Conservation (phyloP, 257 asterid species). For the Solanum bulbocastanum region DNA sequence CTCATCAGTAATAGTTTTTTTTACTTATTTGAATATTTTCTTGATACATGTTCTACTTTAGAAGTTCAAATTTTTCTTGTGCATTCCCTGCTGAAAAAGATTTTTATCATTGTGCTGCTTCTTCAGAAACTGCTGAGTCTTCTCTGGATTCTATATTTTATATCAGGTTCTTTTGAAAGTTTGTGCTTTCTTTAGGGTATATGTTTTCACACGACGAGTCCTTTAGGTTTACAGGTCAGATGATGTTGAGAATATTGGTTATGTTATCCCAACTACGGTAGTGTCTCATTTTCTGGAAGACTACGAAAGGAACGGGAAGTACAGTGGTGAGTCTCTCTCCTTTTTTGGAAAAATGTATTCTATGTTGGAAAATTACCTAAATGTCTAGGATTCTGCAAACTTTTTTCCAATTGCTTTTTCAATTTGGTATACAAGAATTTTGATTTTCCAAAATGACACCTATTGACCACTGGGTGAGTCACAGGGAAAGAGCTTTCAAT, state of each 20-base stretch:
- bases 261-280: conserved; percentile 87
- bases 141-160: neutral
- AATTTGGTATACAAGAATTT: neutral
- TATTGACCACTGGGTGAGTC: neutral
- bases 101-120: neutral
- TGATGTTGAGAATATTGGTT: conserved; percentile 90
- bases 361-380: neutral
- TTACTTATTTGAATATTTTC: neutral
- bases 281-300: conserved; percentile 98
- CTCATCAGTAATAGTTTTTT: neutral
- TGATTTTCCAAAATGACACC: neutral
- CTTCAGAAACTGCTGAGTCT: neutral
- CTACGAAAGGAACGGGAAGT: conserved; percentile 78
- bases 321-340: conserved; percentile 56
- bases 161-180: neutral
- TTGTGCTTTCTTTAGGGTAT: conserved; percentile 2
- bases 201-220: conserved; percentile 33
- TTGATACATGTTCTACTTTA: neutral
- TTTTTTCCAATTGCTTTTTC: neutral
- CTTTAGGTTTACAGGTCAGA: conserved; percentile 96
- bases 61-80: neutral
- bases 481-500: neutral
- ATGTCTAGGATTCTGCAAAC: neutral
- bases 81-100: neutral
- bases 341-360: neutral